Base-by-base conservation (phyloP, 75 land plant species). In the Picea sitchensis region DNA sequence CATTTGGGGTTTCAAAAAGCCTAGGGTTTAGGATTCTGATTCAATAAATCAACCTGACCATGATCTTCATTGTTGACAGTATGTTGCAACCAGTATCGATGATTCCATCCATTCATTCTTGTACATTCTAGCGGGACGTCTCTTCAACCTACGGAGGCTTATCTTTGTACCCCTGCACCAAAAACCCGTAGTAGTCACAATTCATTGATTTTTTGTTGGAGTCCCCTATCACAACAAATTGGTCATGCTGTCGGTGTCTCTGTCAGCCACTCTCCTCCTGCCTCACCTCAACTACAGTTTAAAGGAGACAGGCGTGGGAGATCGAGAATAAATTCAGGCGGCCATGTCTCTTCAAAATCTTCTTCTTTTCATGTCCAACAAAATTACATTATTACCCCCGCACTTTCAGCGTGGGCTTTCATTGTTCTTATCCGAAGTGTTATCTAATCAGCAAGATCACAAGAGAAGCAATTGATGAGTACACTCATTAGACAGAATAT, bases 351-450 rank as follows among this genome's bases (percentile, higher is more conserved):
- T 69, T 69, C 34, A 11, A 20, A 64, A 20, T 38, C 3, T 41
- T 6, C 20, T 69, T 6, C 20, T 41, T 69, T 9, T 0, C 38
- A 14, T 36, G 8, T 5, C 9, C 2, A 41, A 36, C 41, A 69
- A 69, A 41, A 17, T 41, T 41, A 41, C 73, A 69, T 64, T 5
- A 5, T 14, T 41, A 69, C 18, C 5, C 6, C 2, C 38, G 73
- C 73, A 69, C 73, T 69, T 38, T 41, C 21, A 38, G 20, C n/a
- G 73, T 69, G 73, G 73, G 51, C 21, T 15, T 51, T 69, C 21
- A 47, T 47, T 47, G 8, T 47, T 47, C 51, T 47, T 47, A 47
- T 47, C 51, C 51, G 0, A 5, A 47, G 51, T 6, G 51, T 47
- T 47, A 47, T 0, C 7, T 6, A 47, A 41, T 41, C 44, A 41